Conservation (phyloP, 2,329 filamentous ascomycete species). For the Xylariaceae sp. region DNA sequence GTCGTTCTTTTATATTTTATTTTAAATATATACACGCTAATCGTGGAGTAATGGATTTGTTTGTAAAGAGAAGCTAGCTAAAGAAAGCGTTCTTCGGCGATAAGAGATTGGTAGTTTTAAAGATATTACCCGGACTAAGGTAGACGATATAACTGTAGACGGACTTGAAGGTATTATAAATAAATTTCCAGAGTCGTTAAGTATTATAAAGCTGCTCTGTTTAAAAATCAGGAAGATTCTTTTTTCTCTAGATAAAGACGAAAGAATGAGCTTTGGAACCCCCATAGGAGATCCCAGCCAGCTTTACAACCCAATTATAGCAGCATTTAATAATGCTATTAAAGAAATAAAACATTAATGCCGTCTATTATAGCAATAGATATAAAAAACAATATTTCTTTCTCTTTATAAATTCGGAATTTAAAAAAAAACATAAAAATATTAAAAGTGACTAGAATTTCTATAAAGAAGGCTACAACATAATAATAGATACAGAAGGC, state of each 20-base stretch:
- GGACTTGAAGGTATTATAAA: not conserved
- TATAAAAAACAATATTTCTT: too few species aligned
- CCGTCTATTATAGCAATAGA: not conserved
- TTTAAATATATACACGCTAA: conserved; percentile 3
- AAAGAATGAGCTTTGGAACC: not conserved
- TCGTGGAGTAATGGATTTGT: not conserved
- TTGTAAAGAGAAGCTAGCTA: not conserved
- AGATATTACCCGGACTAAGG: not conserved
- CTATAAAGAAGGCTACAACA: too few species aligned
- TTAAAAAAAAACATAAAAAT: not conserved
- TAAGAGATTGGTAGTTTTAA: not conserved
- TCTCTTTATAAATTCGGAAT: too few species aligned
- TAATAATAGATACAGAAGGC: too few species aligned
- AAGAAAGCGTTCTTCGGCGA: not conserved
- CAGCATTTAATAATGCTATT: not conserved
- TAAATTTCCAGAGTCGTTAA: not conserved
- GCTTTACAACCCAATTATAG: not conserved
- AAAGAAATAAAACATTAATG: not conserved
- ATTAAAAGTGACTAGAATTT: not conserved
- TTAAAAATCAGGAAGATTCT: too few species aligned
- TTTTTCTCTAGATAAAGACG: not conserved
- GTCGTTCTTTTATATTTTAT: conserved; percentile 15
- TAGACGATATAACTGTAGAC: not conserved
- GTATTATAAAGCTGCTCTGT: not conserved
- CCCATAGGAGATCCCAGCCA: not conserved